Base-by-base conservation (phyloP, 805 yeast species). In the Tetrapisispora phaffii region DNA sequence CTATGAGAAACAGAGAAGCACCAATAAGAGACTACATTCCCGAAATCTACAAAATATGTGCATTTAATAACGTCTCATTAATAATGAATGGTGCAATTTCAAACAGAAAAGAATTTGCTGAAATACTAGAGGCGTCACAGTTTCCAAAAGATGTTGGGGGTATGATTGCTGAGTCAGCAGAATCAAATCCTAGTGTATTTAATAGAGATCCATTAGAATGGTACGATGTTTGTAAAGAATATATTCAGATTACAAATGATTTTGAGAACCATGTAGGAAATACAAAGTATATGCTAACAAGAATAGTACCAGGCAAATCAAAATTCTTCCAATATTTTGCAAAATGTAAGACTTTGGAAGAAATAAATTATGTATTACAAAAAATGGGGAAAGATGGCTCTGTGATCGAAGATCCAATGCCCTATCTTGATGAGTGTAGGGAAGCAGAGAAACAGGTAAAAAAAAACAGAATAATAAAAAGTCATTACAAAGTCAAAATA, bases 121-220 rank as follows among this genome's bases (percentile, higher is more conserved):
- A 67, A 22, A 57, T 89, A 35, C 81, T 77, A 55, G 52, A 63
- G 9, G 59, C 64, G n/a, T 75, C 74, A 52, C 77, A 80, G 0
- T 44, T 62, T 13, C 50, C 59, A 5, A 72, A 73, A 1, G 75
- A 76, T 42, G 66, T 82, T n/a, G 95, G 97, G 4, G 89, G 86
- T 7, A 90, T 93, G 98, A 79, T 89, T 56, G 98, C 97, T 1
- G 82, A 86, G 28, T 78, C 79, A 26, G 97, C 97, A 0, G 97
- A 93, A 64, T 58, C 74, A 7, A 89, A 93, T 58, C 93, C 95
- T 7, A 73, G 95, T 1, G 80, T 85, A 33, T 93, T 93, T 60
- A 61, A 62, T 26, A 57, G 60, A 7, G 50, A 56, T 0, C 70
- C 71, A 4, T 59, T 72, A 39, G 67, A 75, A 0, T 85, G 90